phyloP scores from a whole-genome alignment of 306 rosid species.

The Cucurbita pepo region DNA sequence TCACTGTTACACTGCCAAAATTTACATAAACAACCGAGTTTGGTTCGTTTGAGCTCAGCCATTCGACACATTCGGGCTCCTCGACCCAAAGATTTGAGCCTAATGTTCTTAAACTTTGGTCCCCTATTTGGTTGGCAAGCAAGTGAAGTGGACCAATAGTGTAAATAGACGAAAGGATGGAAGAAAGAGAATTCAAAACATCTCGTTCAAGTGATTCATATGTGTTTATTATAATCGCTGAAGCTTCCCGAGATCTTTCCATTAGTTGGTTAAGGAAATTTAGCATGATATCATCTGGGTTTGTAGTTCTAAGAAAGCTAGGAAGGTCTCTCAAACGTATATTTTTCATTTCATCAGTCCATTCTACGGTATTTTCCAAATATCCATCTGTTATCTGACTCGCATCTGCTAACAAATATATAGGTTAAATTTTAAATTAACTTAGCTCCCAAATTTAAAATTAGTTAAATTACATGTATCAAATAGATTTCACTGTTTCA shows the following conservation, averaged over 20 bases:
- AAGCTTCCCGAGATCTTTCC: neutral
- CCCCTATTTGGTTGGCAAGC: neutral
- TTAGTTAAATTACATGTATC: too few relatives aligned
- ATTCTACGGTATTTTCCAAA: slow-evolving; percentile 25
- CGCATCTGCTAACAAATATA: too few relatives aligned
- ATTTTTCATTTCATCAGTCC: slow-evolving; percentile 28
- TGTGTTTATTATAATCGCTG: neutral
- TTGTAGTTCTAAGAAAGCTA: slow-evolving; percentile 26
- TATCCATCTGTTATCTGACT: slow-evolving; percentile 23
- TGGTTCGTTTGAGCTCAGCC: neutral
- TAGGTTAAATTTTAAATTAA: too few relatives aligned
- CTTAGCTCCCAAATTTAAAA: too few relatives aligned
- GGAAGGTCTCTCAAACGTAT: slow-evolving; percentile 35
- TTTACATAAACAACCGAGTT: neutral
- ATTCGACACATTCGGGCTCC: neutral
- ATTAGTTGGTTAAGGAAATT: neutral
- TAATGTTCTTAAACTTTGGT: neutral
- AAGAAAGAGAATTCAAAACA: neutral
- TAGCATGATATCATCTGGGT: slow-evolving; percentile 2
- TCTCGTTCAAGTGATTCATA: neutral
- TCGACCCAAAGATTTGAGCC: neutral
- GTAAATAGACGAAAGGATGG: neutral
- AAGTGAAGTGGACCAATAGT: neutral
- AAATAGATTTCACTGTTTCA: too few relatives aligned
- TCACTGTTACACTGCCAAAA: neutral